Percentiles rank a stretch among this genome's conserved stretches.
These are phyloP conservation scores for Talaromyces wortmannii DNA, from an alignment of 495 filamentous ascomycete genomes.

Conservation along the genomic window DNA sequence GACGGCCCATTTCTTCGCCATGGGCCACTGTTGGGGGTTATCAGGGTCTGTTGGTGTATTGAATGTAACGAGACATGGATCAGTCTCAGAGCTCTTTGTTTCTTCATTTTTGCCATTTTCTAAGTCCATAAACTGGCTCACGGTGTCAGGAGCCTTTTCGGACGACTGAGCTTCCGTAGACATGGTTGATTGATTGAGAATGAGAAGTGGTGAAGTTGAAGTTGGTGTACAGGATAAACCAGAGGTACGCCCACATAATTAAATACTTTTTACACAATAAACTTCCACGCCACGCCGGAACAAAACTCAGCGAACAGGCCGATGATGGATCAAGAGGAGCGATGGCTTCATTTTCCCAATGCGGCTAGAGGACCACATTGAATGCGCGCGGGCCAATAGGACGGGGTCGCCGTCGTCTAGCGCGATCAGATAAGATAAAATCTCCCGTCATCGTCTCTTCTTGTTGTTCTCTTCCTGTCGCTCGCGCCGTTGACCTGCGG, in stretches of 20 bases:
- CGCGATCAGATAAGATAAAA: neutral
- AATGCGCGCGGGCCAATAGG: neutral
- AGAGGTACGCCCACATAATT: too few relatives aligned
- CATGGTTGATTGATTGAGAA: too few relatives aligned
- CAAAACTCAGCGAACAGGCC: too few relatives aligned
- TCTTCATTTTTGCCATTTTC: neutral
- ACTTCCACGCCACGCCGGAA: too few relatives aligned
- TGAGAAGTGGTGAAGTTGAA: too few relatives aligned
- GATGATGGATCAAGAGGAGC: too few relatives aligned
- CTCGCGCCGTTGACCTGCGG: too few relatives aligned
- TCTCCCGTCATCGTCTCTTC: neutral
- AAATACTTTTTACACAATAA: too few relatives aligned
- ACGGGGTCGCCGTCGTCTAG: neutral
- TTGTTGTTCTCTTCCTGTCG: too few relatives aligned
- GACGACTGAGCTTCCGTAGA: too few relatives aligned
- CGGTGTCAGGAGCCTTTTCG: neutral
- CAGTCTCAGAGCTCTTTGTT: neutral
- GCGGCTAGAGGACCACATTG: neutral
- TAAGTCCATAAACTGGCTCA: neutral
- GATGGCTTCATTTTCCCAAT: neutral
- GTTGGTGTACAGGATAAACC: too few relatives aligned
- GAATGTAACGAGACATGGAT: conserved; percentile 25
- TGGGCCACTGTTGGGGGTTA: conserved; percentile 39
- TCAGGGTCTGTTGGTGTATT: conserved; percentile 27
- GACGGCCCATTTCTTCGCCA: conserved; percentile 44